Evolutionary conservation across 805 yeast species (phyloP), one percentile per base, ranked within the genome.

Genomic region (Starmerella riodocensis): DNA sequence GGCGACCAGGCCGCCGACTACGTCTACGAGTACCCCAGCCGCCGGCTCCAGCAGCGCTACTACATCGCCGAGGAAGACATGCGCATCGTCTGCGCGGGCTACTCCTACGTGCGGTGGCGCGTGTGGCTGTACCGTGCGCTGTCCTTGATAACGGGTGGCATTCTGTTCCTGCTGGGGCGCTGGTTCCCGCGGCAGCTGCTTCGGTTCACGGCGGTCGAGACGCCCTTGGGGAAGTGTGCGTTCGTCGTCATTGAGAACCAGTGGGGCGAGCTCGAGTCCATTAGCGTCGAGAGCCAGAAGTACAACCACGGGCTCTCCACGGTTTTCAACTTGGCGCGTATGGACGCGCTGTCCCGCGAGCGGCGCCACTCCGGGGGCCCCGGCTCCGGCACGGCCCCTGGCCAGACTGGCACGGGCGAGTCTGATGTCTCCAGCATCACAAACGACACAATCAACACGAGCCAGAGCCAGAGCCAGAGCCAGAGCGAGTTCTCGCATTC

Each of bases 241-340:
- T 83, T 95, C 91, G 79, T 86, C 13, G 93, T 85, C 14, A 69
- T 91, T 19, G 99, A 91, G 60, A 93, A 84, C 50, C 96, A 86
- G 56, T 78, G 74, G 65, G 97, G 96, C 16, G 94, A 84, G 51
- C 67, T 91, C 45, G 67, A 71, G 27, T 69, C 78, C 16, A 68
- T 73, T 4, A 57, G 62, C 2, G 74, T 91, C 12, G 52, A 63
- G 1, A 70, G 78, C 47, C 60, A 62, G 32, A 69, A 81, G 65
- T 82, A 78, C 53, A 76, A 79, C 51, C 73, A 81, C 50, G 67
- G 82, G 9, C 53, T 88, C 25, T 79, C 93, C 1, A 71, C 80
- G 0, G 73, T 82, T 21, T 68, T 88, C 50, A 58, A 61, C 25
- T 33, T 51, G 4, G 37, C 13, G 43, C 42, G 26, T 38, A 37